These are phyloP conservation scores for Fusarium avenaceum DNA, from an alignment of 2,329 filamentous ascomycete genomes.

Conservation along the genomic window DNA sequence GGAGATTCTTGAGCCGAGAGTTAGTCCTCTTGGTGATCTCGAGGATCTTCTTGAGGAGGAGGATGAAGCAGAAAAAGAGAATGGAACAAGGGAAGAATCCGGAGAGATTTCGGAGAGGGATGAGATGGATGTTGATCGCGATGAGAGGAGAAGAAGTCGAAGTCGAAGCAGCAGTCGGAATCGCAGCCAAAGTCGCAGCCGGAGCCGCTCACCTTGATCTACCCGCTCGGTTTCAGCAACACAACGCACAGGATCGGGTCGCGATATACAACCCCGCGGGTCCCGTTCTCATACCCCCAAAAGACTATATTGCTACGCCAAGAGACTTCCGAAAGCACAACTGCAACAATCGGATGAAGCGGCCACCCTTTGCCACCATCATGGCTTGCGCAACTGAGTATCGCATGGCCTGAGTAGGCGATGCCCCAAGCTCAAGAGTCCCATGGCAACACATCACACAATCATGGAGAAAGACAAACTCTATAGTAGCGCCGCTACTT, in stretches of 20 bases:
- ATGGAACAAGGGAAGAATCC: constrained; percentile 56
- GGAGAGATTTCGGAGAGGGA: constrained; percentile 55
- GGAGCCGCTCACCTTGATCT: constrained; percentile 50
- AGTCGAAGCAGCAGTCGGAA: constrained; percentile 43
- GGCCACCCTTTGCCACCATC: not conserved
- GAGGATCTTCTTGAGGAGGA: constrained; percentile 77
- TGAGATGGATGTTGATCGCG: constrained; percentile 58
- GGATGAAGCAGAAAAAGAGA: constrained; percentile 59
- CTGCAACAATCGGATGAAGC: not conserved
- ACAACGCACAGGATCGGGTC: not conserved
- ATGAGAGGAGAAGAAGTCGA: constrained; percentile 44
- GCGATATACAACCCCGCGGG: not conserved
- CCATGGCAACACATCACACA: not conserved
- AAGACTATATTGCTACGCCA: too few species aligned
- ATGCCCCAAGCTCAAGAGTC: not conserved
- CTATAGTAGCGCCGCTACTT: not conserved
- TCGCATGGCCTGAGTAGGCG: not conserved
- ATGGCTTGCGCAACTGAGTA: not conserved
- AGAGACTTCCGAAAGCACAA: not conserved
- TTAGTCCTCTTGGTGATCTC: constrained; percentile 85
- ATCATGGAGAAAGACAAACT: not conserved
- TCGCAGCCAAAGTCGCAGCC: not conserved
- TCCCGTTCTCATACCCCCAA: too few species aligned
- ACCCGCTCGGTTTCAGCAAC: not conserved
- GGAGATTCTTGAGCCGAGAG: constrained; percentile 85